Percentiles rank a stretch among this genome's conserved stretches.
Conservation (phyloP, 2,329 filamentous ascomycete genomes). For the Didymella segeticola region DNA sequence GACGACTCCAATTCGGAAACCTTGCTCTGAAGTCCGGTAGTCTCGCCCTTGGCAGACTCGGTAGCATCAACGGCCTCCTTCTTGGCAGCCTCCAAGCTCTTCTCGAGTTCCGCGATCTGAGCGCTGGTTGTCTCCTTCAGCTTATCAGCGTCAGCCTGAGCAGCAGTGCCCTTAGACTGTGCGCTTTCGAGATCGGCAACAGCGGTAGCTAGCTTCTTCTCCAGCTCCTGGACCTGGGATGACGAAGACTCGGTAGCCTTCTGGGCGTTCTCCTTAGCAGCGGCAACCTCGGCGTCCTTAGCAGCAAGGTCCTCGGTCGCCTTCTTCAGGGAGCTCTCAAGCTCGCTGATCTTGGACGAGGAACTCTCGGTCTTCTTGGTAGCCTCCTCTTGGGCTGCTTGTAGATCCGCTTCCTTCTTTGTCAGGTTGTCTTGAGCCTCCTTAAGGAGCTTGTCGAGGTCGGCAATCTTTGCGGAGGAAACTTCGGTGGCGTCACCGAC, state of each 20-base stretch:
- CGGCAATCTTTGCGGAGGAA: conserved; percentile 31
- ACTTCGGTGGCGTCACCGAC: conserved; percentile 26
- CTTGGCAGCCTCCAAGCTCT: conserved; percentile 25
- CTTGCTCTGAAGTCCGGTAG: conserved; percentile 15
- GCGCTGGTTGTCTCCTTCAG: conserved; percentile 19
- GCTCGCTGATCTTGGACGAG: conserved; percentile 28
- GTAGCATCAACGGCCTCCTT: conserved; percentile 18
- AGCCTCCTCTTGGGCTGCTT: conserved; percentile 28
- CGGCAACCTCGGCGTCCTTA: conserved; percentile 31
- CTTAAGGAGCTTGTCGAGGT: conserved; percentile 32
- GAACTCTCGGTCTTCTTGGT: conserved; percentile 28
- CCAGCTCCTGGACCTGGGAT: conserved; percentile 22
- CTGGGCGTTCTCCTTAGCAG: conserved; percentile 24
- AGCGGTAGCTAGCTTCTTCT: conserved; percentile 14
- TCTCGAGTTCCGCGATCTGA: conserved; percentile 33
- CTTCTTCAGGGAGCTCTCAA: conserved; percentile 32
- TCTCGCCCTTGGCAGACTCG: conserved; percentile 32
- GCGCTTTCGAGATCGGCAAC: conserved; percentile 15
- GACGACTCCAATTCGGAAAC: conserved; percentile 33
- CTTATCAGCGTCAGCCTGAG: conserved; percentile 30
- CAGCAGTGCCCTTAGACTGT: conserved; percentile 12
- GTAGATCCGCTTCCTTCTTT: conserved; percentile 33
- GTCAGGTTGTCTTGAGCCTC: conserved; percentile 25
- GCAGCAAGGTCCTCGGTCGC: conserved; percentile 30
- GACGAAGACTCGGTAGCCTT: conserved; percentile 23